Evolutionary conservation across 2,329 filamentous ascomycete species (phyloP), one percentile per base, ranked within the genome.

Genomic region (Stagonosporopsis cucurbitacearum): DNA sequence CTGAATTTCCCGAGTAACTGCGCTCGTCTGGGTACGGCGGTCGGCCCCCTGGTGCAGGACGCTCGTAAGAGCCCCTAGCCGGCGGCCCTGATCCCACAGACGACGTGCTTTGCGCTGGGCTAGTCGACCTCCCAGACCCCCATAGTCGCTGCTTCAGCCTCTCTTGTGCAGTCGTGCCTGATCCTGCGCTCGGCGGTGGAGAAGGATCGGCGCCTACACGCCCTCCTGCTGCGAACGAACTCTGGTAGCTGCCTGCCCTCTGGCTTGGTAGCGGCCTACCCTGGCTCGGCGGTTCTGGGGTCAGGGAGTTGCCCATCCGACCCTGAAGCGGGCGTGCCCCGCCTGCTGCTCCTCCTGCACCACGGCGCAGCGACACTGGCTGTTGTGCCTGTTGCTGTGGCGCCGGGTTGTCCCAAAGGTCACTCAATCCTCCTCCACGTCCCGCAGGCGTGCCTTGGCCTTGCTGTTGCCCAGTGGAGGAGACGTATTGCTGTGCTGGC

Each of bases 71-170:
- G 37, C 63, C 64, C 50, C 67, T 65, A 30, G 44, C 45, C 32
- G 55, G 49, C 13, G 55, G 42, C n/a, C 55, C 54, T 12, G 68
- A 67, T n/a, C 66, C 64, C 19, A 50, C 49, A 20, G 71, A 63
- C 6, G 64, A 50, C 6, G 65, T 59, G 46, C 67, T 71, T 56
- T 66, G 72, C 22, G 78, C 78, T 8, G 86, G 85, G 61, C 86
- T 88, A 43, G 80, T 79, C 39, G 84, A 84, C 62, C 83, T 81
- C 20, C 84, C 81, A 26, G 85, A 83, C n/a, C 86, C 86, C 82
- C 92, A 92, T 41, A 96, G 78, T 59, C 91, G 81, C 67, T 92
- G 91, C 71, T 92, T 91, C 65, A 97, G 79, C 64, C 91, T 82
- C 66, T 96, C 91, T 77, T 96, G 91, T 46, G 92, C 92, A 19